Base-by-base conservation (phyloP, 1,139 yeast species). In the Zygoascus sp. region DNA sequence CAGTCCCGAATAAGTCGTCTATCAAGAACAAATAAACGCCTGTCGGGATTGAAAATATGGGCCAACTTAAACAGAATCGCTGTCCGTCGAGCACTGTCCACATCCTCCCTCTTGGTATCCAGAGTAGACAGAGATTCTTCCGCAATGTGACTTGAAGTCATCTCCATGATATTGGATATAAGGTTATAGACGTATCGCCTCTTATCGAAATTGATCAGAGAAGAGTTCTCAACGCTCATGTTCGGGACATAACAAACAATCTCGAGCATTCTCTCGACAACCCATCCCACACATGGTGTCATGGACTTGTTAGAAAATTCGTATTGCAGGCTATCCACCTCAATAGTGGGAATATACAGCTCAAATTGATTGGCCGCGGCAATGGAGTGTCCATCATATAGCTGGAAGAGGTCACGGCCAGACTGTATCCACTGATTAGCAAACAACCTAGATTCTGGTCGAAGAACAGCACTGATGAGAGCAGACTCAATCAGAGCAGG, bases 401-500 rank as follows among this genome's bases (percentile, higher is more conserved):
- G 27, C 17, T 39, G 36, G 13, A 22, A 22, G 16, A 66, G 61
- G 23, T 67, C 65, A 16, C 67, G 64, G 2, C 75, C 65, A 20
- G 89, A 77, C 1, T 81, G 75, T 46, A 77, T 63, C 96, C 96
- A 87, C 11, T 81, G 70, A 48, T 72, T 72, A 2, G 83, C 73
- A 61, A 78, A 88, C 23, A 72, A 65, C 53, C 98, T 73, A 40
- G 92, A 80, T 58, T 86, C 95, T 0, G 96, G 96, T 1, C 90
- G 74, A 42, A 87, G 71, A 20, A 90, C 76, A 0, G 90, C 90
- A 55, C 85, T 80, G 0, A 79, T 72, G 34, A 90, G 72, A 5
- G 95, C 90, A 5, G 90, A 75, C 61, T 90, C 97, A 49, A 92
- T 73, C 61, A 90, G 83, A 2, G 96, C 83, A 1, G 97, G 97